Evolutionary conservation across 805 yeast species (phyloP), one percentile per base, ranked within the genome.

Genomic region (Candida ulmi): DNA sequence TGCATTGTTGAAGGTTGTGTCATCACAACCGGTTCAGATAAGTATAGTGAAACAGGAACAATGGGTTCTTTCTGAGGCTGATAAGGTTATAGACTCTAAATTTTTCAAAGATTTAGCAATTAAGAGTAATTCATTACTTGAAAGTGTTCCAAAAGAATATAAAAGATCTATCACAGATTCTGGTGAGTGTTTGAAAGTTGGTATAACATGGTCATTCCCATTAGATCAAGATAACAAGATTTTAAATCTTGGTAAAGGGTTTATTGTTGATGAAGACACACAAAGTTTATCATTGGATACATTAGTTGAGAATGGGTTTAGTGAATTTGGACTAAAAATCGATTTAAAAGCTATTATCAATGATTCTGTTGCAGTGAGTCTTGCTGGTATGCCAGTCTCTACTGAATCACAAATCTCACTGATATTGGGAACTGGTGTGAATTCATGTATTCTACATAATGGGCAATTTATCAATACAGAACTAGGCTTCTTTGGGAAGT

Each of bases 361-460:
- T 55, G 88, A 78, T 51, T 74, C 85, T 1, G 68, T 78, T n/a
- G 80, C 85, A 0, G 84, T 80, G 0, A 74, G 69, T 52, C 61
- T 80, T 11, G 71, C 85, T 0, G 80, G 80, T 9, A 48, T 57
- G 16, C n/a, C n/a, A n/a, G n/a, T n/a, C n/a, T n/a, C n/a, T n/a
- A n/a, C n/a, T 39, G 39, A 44, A 2, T 41, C 51, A 2, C 52
- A 61, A 40, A 48, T 80, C 33, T 83, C 84, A 0, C 47, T 82
- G 47, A 83, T 82, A 3, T 57, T 81, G 37, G 88, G 90, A 1
- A 82, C 90, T 3, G 90, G 90, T 1, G 57, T 76, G 38, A 82
- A 82, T 48, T 56, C 76, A 27, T 76, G 59, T 63, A 76, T 61
- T 49, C 63, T 16, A 21, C 55, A 61, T 25, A 48, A 47, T 8